phyloP scores from a whole-genome alignment of 75 land plant species.

The Gnetum montanum region DNA sequence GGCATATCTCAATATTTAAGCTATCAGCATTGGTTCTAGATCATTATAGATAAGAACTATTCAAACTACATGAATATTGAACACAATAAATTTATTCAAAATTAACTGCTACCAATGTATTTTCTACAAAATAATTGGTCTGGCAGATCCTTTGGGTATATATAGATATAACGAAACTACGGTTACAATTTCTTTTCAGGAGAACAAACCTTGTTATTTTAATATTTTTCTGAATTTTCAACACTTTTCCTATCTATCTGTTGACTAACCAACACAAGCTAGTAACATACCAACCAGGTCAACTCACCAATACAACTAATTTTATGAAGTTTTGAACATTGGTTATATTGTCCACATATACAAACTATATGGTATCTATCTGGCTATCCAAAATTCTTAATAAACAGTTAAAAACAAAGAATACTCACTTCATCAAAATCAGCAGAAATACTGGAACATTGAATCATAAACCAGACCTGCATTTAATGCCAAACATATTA shows the following conservation, averaged over 20 bases:
- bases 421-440: constrained; percentile 74
- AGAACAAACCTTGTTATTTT: not conserved
- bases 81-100: too few relatives aligned
- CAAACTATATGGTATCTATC: not conserved
- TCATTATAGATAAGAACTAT: too few relatives aligned
- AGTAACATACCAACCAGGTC: not conserved
- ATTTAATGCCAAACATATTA: not conserved
- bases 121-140: too few relatives aligned
- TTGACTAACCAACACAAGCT: not conserved
- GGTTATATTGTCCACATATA: not conserved
- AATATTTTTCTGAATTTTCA: not conserved
- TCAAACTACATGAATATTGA: too few relatives aligned
- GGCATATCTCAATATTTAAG: too few relatives aligned
- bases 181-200: not conserved
- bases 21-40: too few relatives aligned
- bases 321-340: not conserved
- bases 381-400: not conserved
- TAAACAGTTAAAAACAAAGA: not conserved
- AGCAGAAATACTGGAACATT: constrained; percentile 66
- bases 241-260: not conserved
- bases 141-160: too few relatives aligned
- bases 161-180: too few relatives aligned
- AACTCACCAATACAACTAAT: not conserved
- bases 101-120: too few relatives aligned
- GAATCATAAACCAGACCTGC: constrained; percentile 80